phyloP scores from a whole-genome alignment of 1,284 basidiomycete species.

The Tylopilus orsonianus region DNA sequence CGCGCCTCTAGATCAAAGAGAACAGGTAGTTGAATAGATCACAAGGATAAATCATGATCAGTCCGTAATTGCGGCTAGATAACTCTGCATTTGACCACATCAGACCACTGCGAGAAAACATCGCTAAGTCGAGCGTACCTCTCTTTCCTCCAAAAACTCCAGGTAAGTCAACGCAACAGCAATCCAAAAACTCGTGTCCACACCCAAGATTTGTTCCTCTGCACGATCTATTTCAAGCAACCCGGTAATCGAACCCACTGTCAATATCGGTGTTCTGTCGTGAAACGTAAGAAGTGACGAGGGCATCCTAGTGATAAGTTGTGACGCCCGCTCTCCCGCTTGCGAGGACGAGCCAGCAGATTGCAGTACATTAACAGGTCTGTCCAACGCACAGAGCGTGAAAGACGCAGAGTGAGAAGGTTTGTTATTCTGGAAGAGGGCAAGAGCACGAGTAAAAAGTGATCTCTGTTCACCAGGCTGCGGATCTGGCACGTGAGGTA shows the following conservation, averaged over 20 bases:
- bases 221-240: constrained; percentile 59
- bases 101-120: constrained; percentile 1
- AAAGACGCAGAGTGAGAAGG: constrained; percentile 69
- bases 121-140: constrained; percentile 45
- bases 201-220: constrained; percentile 59
- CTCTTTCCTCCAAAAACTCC: constrained; percentile 72
- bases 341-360: constrained; percentile 19
- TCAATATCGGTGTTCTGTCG: constrained; percentile 67
- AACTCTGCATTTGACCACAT: constrained; percentile 23
- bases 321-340: constrained; percentile 27
- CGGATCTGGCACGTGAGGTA: constrained; percentile 39
- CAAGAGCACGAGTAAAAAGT: constrained; percentile 57
- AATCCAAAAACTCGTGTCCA: constrained; percentile 76
- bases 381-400: constrained; percentile 39
- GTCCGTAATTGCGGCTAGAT: constrained; percentile 30
- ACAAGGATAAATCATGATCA: constrained; percentile 13
- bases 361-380: constrained; percentile 3
- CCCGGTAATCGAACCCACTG: constrained; percentile 56
- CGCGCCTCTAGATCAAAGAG: too few relatives aligned
- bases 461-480: constrained; percentile 38
- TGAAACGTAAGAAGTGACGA: constrained; percentile 61
- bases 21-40: constrained; percentile 9
- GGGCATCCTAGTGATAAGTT: constrained; percentile 29
- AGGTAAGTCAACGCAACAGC: constrained; percentile 70
- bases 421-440: constrained; percentile 52